Conservation (phyloP, 2,329 filamentous ascomycete genomes). For the Fusarium albidum region DNA sequence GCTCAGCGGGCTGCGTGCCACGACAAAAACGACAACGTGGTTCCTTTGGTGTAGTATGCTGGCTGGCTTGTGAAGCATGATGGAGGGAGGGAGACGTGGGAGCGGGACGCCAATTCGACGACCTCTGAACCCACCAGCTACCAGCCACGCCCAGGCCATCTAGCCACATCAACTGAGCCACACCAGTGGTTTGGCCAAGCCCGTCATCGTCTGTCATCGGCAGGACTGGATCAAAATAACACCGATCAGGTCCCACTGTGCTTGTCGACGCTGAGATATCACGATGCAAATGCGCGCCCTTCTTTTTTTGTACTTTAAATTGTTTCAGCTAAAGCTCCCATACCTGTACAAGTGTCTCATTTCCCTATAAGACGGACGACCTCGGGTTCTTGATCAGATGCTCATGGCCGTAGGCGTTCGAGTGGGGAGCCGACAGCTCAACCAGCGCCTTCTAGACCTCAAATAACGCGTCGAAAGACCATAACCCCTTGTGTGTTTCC, state of each 20-base stretch:
- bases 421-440: slow-evolving; percentile 37
- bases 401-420: slow-evolving; percentile 33
- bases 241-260: too few species aligned
- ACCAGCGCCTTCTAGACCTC: slow-evolving; percentile 43
- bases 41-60: slow-evolving; percentile 16
- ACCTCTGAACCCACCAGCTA: background rate
- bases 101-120: background rate
- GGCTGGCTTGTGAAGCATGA: slow-evolving; percentile 8
- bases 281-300: background rate
- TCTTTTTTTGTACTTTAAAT: slow-evolving; percentile 29
- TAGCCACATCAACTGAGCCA: background rate
- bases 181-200: too few species aligned
- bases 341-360: slow-evolving; percentile 44
- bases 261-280: too few species aligned
- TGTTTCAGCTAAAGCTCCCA: slow-evolving; percentile 32
- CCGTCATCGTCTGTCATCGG: too few species aligned
- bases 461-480: slow-evolving; percentile 45
- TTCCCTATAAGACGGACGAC: slow-evolving; percentile 39
- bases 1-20: slow-evolving; percentile 18
- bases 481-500: slow-evolving; percentile 46
- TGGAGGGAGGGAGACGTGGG: slow-evolving; percentile 10
- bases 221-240: too few species aligned
- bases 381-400: slow-evolving; percentile 37
- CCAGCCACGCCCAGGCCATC: background rate
- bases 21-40: slow-evolving; percentile 21